Evolutionary conservation across 495 filamentous ascomycete genomes (phyloP), one percentile per base, ranked within the genome.

Genomic region (Xylaria sp.): DNA sequence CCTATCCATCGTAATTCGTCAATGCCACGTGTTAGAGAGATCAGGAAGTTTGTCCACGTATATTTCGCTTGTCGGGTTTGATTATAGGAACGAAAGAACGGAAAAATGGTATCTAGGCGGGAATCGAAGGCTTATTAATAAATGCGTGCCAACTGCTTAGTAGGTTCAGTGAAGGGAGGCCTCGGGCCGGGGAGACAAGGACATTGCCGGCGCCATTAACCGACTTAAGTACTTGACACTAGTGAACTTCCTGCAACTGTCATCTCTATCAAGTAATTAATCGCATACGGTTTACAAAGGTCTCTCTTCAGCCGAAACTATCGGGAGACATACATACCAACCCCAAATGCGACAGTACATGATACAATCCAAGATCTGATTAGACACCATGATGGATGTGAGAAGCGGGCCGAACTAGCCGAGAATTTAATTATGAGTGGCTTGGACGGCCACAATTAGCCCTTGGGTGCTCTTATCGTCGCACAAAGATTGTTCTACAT

Each of bases 111-210:
- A 5, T 15, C 21, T 29, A 5, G 26, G 4, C 4, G 44, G 31
- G 62, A 35, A 24, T 14, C 17, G 2, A 15, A 24, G 19, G 9
- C 3, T 65, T 15, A 50, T 65, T 50, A 40, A 65, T 35, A 37
- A 35, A 15, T 46, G 24, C 24, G 19, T 17, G 61, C 12, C 24
- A 31, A 35, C 15, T 8, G 31, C 21, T 3, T 19, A 14, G 19
- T 44, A 7, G 0, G 31, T 24, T 15, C 5, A 17, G 19, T 12
- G 37, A 52, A 61, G 8, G 37, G 14, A 37, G 26, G 12, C 12
- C n/a, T 53, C 64, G 64, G 64, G 64, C 64, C 64, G 64, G 29
- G 33, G n/a, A 35, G 31, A 8, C 31, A 35, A 37, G 31, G 50
- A n/a, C 31, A 35, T 55, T 33, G 35, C 48, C n/a, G 33, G 11